Conservation (phyloP, 176 grass and related monocot species). For the Paspalum notatum region DNA sequence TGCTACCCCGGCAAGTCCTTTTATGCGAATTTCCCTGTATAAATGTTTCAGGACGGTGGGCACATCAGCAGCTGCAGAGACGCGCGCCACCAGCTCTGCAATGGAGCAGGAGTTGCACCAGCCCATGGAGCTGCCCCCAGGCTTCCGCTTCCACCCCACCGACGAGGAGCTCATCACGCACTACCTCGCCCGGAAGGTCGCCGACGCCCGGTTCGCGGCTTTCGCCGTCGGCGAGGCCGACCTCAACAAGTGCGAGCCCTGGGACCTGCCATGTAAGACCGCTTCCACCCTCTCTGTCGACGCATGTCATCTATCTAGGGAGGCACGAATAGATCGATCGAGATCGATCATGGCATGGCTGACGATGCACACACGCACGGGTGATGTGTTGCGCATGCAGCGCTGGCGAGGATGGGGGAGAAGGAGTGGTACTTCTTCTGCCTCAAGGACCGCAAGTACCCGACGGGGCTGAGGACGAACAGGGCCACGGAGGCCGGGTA, state of each 20-base stretch:
- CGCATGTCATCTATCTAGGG: too few relatives aligned
- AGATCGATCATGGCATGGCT: too few relatives aligned
- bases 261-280: slow-evolving; percentile 75
- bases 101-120: slow-evolving; percentile 48
- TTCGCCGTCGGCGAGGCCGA: slow-evolving; percentile 63
- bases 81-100: neutral
- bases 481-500: slow-evolving; percentile 73
- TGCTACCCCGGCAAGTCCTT: neutral
- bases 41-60: slow-evolving; percentile 28
- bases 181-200: slow-evolving; percentile 70
- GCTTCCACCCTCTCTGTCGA: too few relatives aligned
- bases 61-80: neutral
- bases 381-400: slow-evolving; percentile 40
- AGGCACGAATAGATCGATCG: too few relatives aligned
- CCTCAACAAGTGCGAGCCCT: slow-evolving; percentile 79
- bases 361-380: too few relatives aligned
- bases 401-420: slow-evolving; percentile 73
- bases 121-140: slow-evolving; percentile 70
- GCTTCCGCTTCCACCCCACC: slow-evolving; percentile 79
- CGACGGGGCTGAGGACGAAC: slow-evolving; percentile 78
- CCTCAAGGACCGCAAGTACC: slow-evolving; percentile 82
- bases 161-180: slow-evolving; percentile 89
- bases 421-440: slow-evolving; percentile 96
- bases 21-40: slow-evolving; percentile 18
- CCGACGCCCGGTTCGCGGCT: slow-evolving; percentile 56